phyloP scores from a whole-genome alignment of 2,329 filamentous ascomycete genomes.

The Trichoderma oligosporum region DNA sequence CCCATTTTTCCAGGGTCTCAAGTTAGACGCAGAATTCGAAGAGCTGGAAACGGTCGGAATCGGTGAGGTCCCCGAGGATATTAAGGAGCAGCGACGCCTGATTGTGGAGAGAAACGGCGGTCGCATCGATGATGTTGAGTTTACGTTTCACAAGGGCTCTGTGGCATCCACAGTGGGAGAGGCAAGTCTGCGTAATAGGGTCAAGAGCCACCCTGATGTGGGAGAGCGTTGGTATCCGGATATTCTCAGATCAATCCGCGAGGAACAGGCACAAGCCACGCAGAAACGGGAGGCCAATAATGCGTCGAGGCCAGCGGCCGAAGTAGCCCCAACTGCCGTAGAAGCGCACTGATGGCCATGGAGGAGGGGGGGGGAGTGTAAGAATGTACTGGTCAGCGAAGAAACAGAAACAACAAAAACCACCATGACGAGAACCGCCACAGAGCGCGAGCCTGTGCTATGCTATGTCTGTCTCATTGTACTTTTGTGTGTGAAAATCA shows the following conservation, averaged over 20 bases:
- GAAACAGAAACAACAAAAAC: neutral
- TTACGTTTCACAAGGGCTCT: conserved; percentile 72
- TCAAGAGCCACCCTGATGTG: conserved; percentile 85
- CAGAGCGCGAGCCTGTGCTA: conserved; percentile 4
- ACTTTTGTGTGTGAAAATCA: neutral
- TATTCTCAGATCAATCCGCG: conserved; percentile 53
- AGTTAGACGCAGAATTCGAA: conserved; percentile 74
- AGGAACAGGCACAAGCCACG: conserved; percentile 50
- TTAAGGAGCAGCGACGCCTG: conserved; percentile 57
- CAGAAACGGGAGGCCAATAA: conserved; percentile 27
- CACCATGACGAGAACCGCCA: neutral
- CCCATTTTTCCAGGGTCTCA: conserved; percentile 85
- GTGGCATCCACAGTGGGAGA: conserved; percentile 69
- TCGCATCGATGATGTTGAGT: conserved; percentile 73
- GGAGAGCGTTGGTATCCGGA: conserved; percentile 77
- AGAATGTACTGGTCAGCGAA: neutral
- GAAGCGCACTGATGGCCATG: conserved; percentile 30
- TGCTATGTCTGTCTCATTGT: conserved; percentile 13
- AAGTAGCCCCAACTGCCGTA: conserved; percentile 27
- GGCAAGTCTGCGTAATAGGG: conserved; percentile 76
- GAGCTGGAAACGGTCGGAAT: conserved; percentile 62
- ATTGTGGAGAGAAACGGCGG: conserved; percentile 56
- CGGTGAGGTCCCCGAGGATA: conserved; percentile 56
- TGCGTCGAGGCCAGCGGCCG: conserved; percentile 8
- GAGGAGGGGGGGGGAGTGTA: neutral